phyloP scores from a whole-genome alignment of 192 early-diverging fungal genomes.

The Coemansia sp. region DNA sequence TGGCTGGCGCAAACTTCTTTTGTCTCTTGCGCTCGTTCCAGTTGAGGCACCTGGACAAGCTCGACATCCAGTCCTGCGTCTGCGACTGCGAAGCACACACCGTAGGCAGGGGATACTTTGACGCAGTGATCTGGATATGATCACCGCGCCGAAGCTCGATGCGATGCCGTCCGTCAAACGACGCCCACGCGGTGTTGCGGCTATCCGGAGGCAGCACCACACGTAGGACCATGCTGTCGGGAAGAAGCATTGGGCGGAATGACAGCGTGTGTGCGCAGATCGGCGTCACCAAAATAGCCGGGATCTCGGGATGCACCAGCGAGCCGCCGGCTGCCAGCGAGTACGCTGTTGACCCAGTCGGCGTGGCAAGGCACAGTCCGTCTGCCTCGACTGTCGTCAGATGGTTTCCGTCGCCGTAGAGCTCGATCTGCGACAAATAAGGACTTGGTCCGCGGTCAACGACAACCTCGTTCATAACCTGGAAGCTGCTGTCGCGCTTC shows the following conservation, averaged over 20 bases:
- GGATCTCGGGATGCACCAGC: constrained; percentile 92
- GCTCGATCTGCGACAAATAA: constrained; percentile 83
- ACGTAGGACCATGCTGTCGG: constrained; percentile 86
- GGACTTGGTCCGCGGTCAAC: constrained; percentile 93
- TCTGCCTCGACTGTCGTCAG: constrained; percentile 96
- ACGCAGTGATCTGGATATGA: constrained; percentile 82
- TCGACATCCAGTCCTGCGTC: constrained; percentile 88
- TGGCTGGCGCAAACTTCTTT: constrained; percentile 66
- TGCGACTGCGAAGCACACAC: constrained; percentile 72
- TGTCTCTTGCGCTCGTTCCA: constrained; percentile 95
- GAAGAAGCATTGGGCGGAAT: constrained; percentile 95
- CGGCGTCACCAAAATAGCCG: constrained; percentile 89
- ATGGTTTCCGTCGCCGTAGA: constrained; percentile 84
- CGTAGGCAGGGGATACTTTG: constrained; percentile 84
- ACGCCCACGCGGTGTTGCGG: constrained; percentile 88
- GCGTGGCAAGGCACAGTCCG: constrained; percentile 90
- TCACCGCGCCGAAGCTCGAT: constrained; percentile 86
- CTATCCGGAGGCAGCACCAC: constrained; percentile 82
- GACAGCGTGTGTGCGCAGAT: constrained; percentile 93
- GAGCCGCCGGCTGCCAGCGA: constrained; percentile 93
- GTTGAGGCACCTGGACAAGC: constrained; percentile 76
- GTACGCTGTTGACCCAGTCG: constrained; percentile 90
- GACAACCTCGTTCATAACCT: constrained; percentile 93
- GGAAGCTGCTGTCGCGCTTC: constrained; percentile 68
- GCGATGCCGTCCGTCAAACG: constrained; percentile 92